Evolutionary conservation across 352 stramenopile species (phyloP).

Genomic region (Globisporangium cylindrosporum): DNA sequence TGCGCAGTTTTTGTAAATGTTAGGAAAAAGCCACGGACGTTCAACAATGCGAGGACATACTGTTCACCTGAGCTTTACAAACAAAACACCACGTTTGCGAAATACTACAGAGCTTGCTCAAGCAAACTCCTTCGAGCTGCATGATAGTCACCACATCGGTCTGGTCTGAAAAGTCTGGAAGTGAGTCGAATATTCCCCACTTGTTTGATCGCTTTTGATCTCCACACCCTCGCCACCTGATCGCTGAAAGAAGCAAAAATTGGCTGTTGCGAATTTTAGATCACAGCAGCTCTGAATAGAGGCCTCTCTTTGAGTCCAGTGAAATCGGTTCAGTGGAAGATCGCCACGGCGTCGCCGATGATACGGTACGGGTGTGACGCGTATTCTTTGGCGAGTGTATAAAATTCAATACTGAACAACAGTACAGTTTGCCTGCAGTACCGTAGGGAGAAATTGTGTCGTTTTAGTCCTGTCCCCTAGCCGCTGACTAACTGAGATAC

Average conservation of each 20-base stretch:
- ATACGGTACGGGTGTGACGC: background rate
- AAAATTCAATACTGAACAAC: constrained; percentile 2
- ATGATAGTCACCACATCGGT: too few relatives aligned
- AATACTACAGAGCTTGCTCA: too few relatives aligned
- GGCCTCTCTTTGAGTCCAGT: constrained; percentile 11
- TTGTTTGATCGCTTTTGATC: too few relatives aligned
- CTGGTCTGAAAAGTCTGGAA: background rate
- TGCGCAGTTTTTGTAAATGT: background rate
- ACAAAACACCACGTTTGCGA: too few relatives aligned
- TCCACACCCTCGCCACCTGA: too few relatives aligned
- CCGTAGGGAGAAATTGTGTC: background rate
- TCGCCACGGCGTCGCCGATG: background rate
- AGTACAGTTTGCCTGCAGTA: background rate
- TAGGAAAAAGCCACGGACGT: background rate
- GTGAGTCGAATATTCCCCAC: too few relatives aligned
- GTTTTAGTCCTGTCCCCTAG: background rate
- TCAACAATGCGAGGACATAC: too few relatives aligned
- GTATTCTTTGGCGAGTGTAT: constrained; percentile 4
- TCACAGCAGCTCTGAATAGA: background rate
- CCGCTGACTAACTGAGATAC: background rate
- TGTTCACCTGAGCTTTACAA: too few relatives aligned
- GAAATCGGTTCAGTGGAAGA: constrained; percentile 21
- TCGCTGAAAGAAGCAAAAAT: too few relatives aligned
- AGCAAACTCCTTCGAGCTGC: too few relatives aligned
- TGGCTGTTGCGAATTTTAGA: too few relatives aligned